Conservation (phyloP, 1,284 basidiomycete genomes). For the Lignosus rhinocerotis region DNA sequence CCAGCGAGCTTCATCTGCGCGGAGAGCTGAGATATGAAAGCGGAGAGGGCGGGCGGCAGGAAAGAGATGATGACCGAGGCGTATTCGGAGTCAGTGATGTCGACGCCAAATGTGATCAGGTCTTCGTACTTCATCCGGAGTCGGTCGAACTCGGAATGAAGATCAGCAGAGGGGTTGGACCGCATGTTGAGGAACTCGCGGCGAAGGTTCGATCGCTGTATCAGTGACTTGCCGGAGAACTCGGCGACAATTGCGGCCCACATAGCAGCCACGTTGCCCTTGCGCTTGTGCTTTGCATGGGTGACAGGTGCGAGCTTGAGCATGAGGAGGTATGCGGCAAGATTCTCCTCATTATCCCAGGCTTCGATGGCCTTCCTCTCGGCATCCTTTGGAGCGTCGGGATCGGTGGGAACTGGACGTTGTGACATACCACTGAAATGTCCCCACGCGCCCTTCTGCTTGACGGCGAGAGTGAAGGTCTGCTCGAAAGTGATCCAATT, state of each 20-base stretch:
- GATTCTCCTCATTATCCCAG: slow-evolving; percentile 11
- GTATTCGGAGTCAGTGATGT: slow-evolving; percentile 9
- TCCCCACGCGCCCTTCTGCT: slow-evolving; percentile 13
- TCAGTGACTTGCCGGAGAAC: neutral
- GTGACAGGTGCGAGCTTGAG: slow-evolving; percentile 9
- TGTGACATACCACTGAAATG: slow-evolving; percentile 5
- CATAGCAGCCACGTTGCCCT: slow-evolving; percentile 5
- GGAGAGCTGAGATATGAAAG: slow-evolving; percentile 5
- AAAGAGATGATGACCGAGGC: slow-evolving; percentile 10
- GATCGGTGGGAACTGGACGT: neutral
- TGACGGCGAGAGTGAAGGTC: slow-evolving; percentile 9
- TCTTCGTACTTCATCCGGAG: slow-evolving; percentile 12
- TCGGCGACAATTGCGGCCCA: slow-evolving; percentile 11
- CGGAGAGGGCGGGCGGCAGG: slow-evolving; percentile 3
- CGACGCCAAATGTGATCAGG: slow-evolving; percentile 9
- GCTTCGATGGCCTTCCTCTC: slow-evolving; percentile 3
- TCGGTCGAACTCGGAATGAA: slow-evolving; percentile 9
- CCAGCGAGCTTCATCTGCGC: slow-evolving; percentile 1
- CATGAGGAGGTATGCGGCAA: slow-evolving; percentile 11
- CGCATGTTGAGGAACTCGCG: slow-evolving; percentile 11
- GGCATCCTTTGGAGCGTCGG: neutral
- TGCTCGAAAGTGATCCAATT: slow-evolving; percentile 12
- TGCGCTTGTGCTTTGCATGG: slow-evolving; percentile 9
- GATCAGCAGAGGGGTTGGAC: neutral
- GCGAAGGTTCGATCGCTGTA: slow-evolving; percentile 1